These are phyloP conservation scores for Parmelia sp. DNA, from an alignment of 495 filamentous ascomycete genomes.

Conservation along the genomic window DNA sequence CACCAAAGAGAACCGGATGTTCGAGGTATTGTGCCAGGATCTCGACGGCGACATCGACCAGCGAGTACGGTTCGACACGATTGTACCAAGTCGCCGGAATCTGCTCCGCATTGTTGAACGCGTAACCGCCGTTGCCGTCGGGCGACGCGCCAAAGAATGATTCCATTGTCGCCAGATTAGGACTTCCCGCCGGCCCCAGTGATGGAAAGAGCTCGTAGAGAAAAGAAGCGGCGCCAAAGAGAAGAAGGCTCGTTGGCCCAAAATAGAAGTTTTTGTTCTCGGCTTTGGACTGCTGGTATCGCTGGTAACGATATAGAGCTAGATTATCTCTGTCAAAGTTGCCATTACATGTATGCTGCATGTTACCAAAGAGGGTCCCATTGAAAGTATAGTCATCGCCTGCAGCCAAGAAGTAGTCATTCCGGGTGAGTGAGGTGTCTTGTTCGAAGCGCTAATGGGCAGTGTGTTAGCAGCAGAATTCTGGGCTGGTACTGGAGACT, in stretches of 20 bases:
- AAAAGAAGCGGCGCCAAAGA: conserved; percentile 38
- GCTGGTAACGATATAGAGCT: conserved; percentile 31
- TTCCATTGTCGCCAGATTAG: conserved; percentile 33
- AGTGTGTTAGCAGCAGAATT: background rate
- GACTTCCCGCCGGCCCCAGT: conserved; percentile 26
- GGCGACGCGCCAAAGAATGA: conserved; percentile 36
- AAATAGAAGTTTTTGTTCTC: conserved; percentile 38
- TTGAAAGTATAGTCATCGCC: conserved; percentile 39
- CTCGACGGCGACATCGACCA: conserved; percentile 28
- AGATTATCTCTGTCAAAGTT: conserved; percentile 32
- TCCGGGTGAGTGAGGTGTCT: conserved; percentile 38
- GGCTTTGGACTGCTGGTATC: conserved; percentile 32
- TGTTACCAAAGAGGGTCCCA: conserved; percentile 35
- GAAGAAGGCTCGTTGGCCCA: conserved; percentile 31
- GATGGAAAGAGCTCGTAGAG: conserved; percentile 39
- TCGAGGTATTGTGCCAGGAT: conserved; percentile 33
- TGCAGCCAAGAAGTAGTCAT: conserved; percentile 36
- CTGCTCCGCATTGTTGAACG: conserved; percentile 33
- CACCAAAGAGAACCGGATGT: conserved; percentile 37
- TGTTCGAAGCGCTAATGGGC: conserved; percentile 34
- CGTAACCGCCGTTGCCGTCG: conserved; percentile 29
- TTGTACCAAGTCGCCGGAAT: conserved; percentile 38
- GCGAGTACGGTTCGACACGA: conserved; percentile 32
- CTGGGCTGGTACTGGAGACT: background rate
- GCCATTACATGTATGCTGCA: conserved; percentile 29